Evolutionary conservation across 1,284 basidiomycete genomes (phyloP), one percentile per base, ranked within the genome.

Genomic region (Apiotrichum akiyoshidainum): DNA sequence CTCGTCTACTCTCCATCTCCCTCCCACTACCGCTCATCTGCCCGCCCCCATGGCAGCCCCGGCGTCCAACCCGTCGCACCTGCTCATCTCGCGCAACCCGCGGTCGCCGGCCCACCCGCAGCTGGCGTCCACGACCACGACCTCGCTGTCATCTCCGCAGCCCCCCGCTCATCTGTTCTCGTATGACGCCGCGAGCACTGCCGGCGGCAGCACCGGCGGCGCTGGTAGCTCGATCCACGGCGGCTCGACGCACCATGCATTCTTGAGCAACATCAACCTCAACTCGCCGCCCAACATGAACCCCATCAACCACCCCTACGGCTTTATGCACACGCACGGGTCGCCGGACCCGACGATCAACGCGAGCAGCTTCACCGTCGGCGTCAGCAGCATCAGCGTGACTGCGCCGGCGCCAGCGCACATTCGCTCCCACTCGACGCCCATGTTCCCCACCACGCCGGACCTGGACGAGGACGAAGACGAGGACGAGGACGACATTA

Each of bases 21-120:
- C 44, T n/a, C 12, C 37, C 34, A 26, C 31, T 16, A 14, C 9
- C 56, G 44, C 37, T 37, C 41, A 11, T 14, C n/a, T 7, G 7
- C 26, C 26, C 26, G 7, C 26, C 26, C 26, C 22, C 10, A 57
- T 57, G 51, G 48, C 54, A 22, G 68, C 69, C 60, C 59, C 66
- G 13, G 60, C 61, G 1, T 68, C 68, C 14, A 77, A 75, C 58
- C 75, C 75, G 8, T 75, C 75, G 0, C 74, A 77, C 46, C 65
- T 75, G 5, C 71, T 77, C 35, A 71, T 77, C 54, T 71, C 67
- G 8, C 67, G 75, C 19, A 75, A 77, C 48, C 70, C 73, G 7
- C 65, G 74, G 44, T 73, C 71, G 19, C 72, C 69, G 0, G 74
- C 74, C 1, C 73, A 72, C 54, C 74, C 73, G 0, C 74, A 73